Conservation (phyloP, 345 rosid genomes). For the Eutrema heterophyllum region DNA sequence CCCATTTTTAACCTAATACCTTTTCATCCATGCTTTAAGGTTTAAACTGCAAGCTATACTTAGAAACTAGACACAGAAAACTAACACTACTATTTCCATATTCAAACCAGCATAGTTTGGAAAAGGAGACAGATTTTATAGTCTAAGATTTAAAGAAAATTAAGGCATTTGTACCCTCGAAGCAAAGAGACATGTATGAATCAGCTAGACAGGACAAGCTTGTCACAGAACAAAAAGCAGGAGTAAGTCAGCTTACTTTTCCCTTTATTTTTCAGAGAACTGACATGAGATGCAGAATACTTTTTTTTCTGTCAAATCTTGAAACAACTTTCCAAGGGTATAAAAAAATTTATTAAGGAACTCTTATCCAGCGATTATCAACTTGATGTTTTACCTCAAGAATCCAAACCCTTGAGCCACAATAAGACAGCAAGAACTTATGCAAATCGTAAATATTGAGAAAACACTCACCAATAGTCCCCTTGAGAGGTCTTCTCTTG, state of each 20-base stretch:
- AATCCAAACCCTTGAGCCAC: neutral
- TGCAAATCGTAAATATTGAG: neutral
- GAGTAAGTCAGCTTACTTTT: neutral
- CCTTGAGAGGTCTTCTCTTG: constrained; percentile 74
- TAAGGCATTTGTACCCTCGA: neutral
- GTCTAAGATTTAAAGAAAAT: neutral
- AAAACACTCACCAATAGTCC: constrained; percentile 61
- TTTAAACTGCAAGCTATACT: neutral
- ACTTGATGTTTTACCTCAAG: neutral
- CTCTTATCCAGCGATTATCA: neutral
- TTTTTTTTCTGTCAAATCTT: neutral
- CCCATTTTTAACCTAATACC: neutral
- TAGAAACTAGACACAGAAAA: neutral
- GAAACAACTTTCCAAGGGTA: neutral
- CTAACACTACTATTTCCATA: neutral
- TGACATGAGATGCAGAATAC: neutral
- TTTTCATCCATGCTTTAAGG: neutral
- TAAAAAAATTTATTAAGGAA: neutral
- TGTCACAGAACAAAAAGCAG: neutral
- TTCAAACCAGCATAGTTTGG: neutral
- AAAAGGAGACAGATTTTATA: neutral
- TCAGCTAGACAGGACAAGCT: neutral
- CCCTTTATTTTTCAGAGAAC: neutral
- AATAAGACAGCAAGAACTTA: constrained; percentile 13
- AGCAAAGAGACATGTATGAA: neutral